Evolutionary conservation across 768 basidiomycete species (phyloP).

Genomic region (Rhodotorula paludigena): DNA sequence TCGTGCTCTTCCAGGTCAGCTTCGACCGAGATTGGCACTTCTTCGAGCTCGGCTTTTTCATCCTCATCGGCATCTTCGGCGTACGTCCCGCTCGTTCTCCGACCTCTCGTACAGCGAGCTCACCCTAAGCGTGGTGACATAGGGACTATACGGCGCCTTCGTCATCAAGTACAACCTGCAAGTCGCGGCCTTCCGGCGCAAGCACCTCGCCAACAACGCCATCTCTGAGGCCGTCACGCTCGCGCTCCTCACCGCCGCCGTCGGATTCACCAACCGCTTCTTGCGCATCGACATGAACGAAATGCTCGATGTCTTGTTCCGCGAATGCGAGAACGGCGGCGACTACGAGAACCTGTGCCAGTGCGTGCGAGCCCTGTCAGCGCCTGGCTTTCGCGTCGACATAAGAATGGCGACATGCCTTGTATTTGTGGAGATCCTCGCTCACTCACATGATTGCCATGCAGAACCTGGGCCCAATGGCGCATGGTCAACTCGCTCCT

Average conservation of each 20-base stretch:
- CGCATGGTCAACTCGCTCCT: conserved; percentile 86
- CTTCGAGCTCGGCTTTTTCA: conserved; percentile 94
- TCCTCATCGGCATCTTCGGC: conserved; percentile 91
- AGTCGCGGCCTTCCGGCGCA: conserved; percentile 87
- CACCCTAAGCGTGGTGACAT: not conserved
- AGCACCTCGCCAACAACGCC: conserved; percentile 74
- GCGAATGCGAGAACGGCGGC: conserved; percentile 88
- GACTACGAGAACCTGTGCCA: conserved; percentile 92
- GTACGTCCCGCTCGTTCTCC: conserved; percentile 51
- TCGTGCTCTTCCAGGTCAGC: conserved; percentile 95
- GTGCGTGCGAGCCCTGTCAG: too few relatives aligned
- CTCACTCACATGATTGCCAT: too few relatives aligned
- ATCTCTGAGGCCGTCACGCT: conserved; percentile 84
- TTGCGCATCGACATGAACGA: conserved; percentile 96
- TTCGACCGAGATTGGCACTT: conserved; percentile 99
- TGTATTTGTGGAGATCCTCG: too few relatives aligned
- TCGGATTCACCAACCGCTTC: conserved; percentile 92
- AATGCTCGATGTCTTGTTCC: conserved; percentile 86
- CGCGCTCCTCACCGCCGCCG: conserved; percentile 79
- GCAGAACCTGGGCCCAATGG: conserved; percentile 85
- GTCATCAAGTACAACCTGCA: conserved; percentile 96
- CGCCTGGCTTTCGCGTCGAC: too few relatives aligned
- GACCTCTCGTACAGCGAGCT: too few relatives aligned
- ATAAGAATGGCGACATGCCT: too few relatives aligned
- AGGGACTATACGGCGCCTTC: conserved; percentile 97